Evolutionary conservation across 2,329 filamentous ascomycete species (phyloP), one percentile per base, ranked within the genome.

Genomic region (Neodidymelliopsis sp.): DNA sequence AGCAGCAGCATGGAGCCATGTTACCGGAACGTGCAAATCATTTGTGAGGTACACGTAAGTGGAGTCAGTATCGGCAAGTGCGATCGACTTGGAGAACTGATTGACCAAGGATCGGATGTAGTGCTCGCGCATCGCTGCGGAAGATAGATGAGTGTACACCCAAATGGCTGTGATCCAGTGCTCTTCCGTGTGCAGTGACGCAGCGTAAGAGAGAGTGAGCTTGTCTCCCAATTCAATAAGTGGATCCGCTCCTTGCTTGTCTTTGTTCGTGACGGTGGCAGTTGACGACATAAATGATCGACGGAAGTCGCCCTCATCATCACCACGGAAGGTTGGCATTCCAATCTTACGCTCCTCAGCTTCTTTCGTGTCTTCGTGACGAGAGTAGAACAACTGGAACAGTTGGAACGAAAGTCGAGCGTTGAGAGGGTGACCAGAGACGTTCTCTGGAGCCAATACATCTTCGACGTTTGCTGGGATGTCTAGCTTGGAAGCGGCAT

Each of bases 1-100:
- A 67, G 92, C 90, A 13, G 94, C 90, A 51, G 90, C 84, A 85
- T 90, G 96, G 39, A 97, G 81, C 91, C 93, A 96, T 3, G 81
- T 72, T 1, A 80, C 74, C 0, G 93, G 91, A 30, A 97, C 83
- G 55, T 84, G 82, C 42, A 92, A 83, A 23, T 83, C 84, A 33
- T 81, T 76, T 0, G 82, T 82, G 16, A 94, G 77, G 11, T 81
- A 80, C 9, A 74, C 76, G 71, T 86, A 90, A 42, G 74, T 80
- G 12, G 75, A 67, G 54, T 81, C 79, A 7, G 79, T 77, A 38
- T 86, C 80, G 3, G 81, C 76, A 6, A 86, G 82, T 8, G 74
- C 73, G 40, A 95, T 84, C 13, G 81, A 75, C 20, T 81, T 81
- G 2, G 89, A 89, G 67, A 92, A 89, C 25, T 63, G 65, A 34